Conservation (phyloP, 2,329 filamentous ascomycete species). For the Gaeumannomyces tritici region DNA sequence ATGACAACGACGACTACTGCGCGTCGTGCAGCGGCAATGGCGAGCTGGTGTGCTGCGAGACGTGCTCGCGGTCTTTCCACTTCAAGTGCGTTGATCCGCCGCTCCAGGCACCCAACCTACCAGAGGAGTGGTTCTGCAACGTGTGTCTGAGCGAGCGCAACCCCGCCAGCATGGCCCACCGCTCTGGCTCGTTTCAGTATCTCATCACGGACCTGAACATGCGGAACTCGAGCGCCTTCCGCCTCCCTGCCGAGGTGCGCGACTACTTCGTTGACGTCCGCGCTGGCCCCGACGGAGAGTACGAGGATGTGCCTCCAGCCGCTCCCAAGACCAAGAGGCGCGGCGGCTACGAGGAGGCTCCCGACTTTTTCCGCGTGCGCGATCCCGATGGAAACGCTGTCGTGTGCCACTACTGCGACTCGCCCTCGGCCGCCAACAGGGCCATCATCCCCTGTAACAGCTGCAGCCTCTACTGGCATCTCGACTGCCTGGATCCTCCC, state of each 20-base stretch:
- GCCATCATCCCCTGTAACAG: constrained; percentile 80
- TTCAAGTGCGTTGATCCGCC: constrained; percentile 81
- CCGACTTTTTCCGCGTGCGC: constrained; percentile 59
- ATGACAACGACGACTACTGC: constrained; percentile 86
- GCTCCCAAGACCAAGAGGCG: constrained; percentile 49
- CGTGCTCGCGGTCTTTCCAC: constrained; percentile 83
- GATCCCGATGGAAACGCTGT: constrained; percentile 67
- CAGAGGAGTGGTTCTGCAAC: constrained; percentile 80
- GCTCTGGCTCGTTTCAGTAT: constrained; percentile 48
- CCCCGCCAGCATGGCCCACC: constrained; percentile 33
- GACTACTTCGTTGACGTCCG: constrained; percentile 72
- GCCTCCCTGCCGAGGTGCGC: constrained; percentile 61
- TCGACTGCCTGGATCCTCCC: constrained; percentile 85
- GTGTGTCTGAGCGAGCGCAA: constrained; percentile 48
- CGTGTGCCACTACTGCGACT: constrained; percentile 68
- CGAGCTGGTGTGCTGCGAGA: constrained; percentile 86
- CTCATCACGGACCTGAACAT: constrained; percentile 57
- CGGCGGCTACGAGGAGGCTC: constrained; percentile 50
- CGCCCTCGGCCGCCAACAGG: constrained; percentile 50
- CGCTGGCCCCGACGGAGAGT: constrained; percentile 68
- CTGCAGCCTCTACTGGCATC: constrained; percentile 77
- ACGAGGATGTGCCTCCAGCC: constrained; percentile 54
- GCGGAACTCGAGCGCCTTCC: constrained; percentile 63
- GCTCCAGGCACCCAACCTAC: constrained; percentile 51
- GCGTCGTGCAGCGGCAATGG: constrained; percentile 76